Base-by-base conservation (phyloP, 768 basidiomycete genomes). In the Cystofilobasidium capitatum region DNA sequence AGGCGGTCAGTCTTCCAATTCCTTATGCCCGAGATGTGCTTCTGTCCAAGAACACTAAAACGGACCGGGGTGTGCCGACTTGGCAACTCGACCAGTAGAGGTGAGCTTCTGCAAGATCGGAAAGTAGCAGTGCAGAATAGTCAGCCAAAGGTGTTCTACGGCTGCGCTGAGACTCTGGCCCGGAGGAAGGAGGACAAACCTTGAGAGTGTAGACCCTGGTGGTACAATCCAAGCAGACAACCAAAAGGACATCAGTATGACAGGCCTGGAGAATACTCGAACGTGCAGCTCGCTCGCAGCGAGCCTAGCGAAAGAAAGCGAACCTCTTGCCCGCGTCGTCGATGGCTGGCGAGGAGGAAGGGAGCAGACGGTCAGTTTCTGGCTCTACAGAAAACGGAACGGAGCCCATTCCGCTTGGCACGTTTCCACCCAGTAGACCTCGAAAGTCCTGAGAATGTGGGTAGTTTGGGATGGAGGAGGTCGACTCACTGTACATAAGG, bases 1-100 rank as follows among this genome's bases (percentile, higher is more conserved):
- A 47, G 42, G 14, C 6, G 31, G 24, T 47, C 37, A 64, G 40
- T 31, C 29, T 17, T 51, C 35, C 2, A n/a, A 35, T 40, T 9
- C 64, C 24, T 22, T 45, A 22, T 24, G 20, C 45, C 17, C 31
- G 20, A 45, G 33, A 31, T 20, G 37, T 31, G 58, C 24, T 8
- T n/a, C 14, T 24, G n/a, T 17, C 22, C 47, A 24, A 45, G 68
- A 12, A 36, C 33, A 29, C 3, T 22, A 9, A 12, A 26, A 75
- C 83, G 68, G 76, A 96, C 93, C 93, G 78, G 96, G 94, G 78
- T 98, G 94, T 16, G 94, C 96, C 65, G 91, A 94, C 78, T 92
- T 94, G 31, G 94, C 91, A 71, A 90, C 83, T 78, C 84, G 86
- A 44, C 91, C 91, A 37, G 79, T 79, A 49, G 87, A 82, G 20